Evolutionary conservation across 352 stramenopile genomes (phyloP).

Genomic region (Albugo candida): DNA sequence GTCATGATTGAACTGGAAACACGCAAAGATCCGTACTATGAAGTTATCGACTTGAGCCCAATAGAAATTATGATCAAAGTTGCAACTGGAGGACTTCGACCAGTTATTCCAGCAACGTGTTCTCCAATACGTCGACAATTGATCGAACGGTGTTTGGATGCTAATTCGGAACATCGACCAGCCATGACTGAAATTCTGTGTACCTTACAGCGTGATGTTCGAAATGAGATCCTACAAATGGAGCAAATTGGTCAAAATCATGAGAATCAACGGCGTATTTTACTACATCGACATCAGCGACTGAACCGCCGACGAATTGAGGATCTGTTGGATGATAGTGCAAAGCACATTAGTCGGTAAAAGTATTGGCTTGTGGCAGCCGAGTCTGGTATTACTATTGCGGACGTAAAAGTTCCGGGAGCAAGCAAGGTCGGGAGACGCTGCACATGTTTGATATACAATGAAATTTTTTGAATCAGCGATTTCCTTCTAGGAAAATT

Average conservation of each 20-base stretch:
- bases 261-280: slow-evolving; percentile 30
- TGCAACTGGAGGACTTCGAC: slow-evolving; percentile 28
- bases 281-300: slow-evolving; percentile 56
- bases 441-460: too few species aligned
- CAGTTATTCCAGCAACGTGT: slow-evolving; percentile 42
- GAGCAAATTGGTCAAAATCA: slow-evolving; percentile 11
- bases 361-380: too few species aligned
- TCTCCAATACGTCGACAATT: slow-evolving; percentile 33
- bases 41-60: slow-evolving; percentile 31
- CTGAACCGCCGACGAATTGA: slow-evolving; percentile 49
- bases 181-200: slow-evolving; percentile 66
- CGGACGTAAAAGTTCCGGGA: too few species aligned
- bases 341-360: neutral
- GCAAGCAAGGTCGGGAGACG: too few species aligned
- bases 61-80: slow-evolving; percentile 74
- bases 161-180: slow-evolving; percentile 29
- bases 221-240: slow-evolving; percentile 35
- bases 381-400: too few species aligned
- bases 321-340: slow-evolving; percentile 18
- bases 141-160: slow-evolving; percentile 40
- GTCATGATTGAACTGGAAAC: slow-evolving; percentile 73
- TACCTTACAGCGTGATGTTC: slow-evolving; percentile 48
- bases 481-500: too few species aligned
- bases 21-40: slow-evolving; percentile 46
- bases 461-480: too few species aligned